phyloP scores from a whole-genome alignment of 345 rosid species.

The Eucalyptus pauciflora region DNA sequence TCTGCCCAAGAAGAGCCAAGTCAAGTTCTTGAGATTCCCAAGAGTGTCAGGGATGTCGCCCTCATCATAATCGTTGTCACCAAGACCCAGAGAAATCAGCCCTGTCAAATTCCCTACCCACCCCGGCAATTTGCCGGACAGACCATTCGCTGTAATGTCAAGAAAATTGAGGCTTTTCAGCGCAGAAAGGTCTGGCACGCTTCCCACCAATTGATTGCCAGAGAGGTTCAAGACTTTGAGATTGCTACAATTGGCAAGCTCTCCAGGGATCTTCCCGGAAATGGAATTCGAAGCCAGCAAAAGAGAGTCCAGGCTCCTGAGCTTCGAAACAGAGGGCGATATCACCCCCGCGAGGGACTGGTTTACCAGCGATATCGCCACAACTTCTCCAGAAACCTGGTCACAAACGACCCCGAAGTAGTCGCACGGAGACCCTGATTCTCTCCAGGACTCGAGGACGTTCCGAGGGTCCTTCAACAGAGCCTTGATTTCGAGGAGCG shows the following conservation, averaged over 20 bases:
- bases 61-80: slow-evolving; percentile 27
- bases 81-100: slow-evolving; percentile 36
- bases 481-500: slow-evolving; percentile 57
- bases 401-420: slow-evolving; percentile 62
- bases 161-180: slow-evolving; percentile 35
- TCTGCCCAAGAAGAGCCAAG: slow-evolving; percentile 30
- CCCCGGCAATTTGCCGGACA: slow-evolving; percentile 47
- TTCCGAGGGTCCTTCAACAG: slow-evolving; percentile 46
- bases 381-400: slow-evolving; percentile 27
- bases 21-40: slow-evolving; percentile 61
- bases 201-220: slow-evolving; percentile 34
- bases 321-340: slow-evolving; percentile 45
- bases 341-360: slow-evolving; percentile 53
- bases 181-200: slow-evolving; percentile 49
- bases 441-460: slow-evolving; percentile 59
- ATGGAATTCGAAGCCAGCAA: slow-evolving; percentile 34
- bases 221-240: slow-evolving; percentile 56
- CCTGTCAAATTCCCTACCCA: slow-evolving; percentile 59
- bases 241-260: slow-evolving; percentile 26
- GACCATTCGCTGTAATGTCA: slow-evolving; percentile 36
- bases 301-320: slow-evolving; percentile 30
- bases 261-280: slow-evolving; percentile 45
- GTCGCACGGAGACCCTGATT: slow-evolving; percentile 39
- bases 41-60: slow-evolving; percentile 44
- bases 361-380: slow-evolving; percentile 28